Evolutionary conservation across 164 flowering plant genomes (phyloP), one percentile per base, ranked within the genome.

Genomic region (Taxillus chinensis): DNA sequence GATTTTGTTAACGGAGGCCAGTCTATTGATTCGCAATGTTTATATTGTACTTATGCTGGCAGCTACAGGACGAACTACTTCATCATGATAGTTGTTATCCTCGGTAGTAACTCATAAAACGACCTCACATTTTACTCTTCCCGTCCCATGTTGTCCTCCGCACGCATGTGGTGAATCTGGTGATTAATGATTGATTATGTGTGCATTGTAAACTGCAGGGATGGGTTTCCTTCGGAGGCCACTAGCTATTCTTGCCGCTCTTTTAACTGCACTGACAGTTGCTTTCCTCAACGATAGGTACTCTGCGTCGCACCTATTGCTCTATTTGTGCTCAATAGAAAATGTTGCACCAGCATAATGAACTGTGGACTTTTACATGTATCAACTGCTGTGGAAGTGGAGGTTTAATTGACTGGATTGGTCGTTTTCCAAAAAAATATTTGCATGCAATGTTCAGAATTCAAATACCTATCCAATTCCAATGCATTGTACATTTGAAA

Each of bases 251-350:
- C 71, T 90, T 54, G 96, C 98, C 74, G 96, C 97, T 59, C 16
- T 81, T n/a, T 69, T 81, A 39, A 85, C 98, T 41, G 96, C 86
- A 2, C 68, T 93, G 8, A 88, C 78, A 53, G 76, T 90, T 43
- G 97, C 91, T 61, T 78, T 86, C 65, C 74, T 93, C 55, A 93
- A 93, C 76, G 98, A 93, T 70, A 93, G 98, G 98, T 87, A 68
- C 64, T 63, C 50, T 61, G 55, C 9, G 11, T 41, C 63, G 5
- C 27, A 2, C 27, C 16, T 39, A 27, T 54, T 12, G 12, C 39
- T 54, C 8, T 5, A 37, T 17, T 49, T 12, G 10, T 45, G 50
- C 64, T 39, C 43, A 27, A 2, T 27, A 27, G 27, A 27, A 27
- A 27, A 27, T 0, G 27, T 27, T 27, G 27, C 27, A 27, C 27